phyloP scores from a whole-genome alignment of 1,139 yeast genomes.

The Hansenula sp. region DNA sequence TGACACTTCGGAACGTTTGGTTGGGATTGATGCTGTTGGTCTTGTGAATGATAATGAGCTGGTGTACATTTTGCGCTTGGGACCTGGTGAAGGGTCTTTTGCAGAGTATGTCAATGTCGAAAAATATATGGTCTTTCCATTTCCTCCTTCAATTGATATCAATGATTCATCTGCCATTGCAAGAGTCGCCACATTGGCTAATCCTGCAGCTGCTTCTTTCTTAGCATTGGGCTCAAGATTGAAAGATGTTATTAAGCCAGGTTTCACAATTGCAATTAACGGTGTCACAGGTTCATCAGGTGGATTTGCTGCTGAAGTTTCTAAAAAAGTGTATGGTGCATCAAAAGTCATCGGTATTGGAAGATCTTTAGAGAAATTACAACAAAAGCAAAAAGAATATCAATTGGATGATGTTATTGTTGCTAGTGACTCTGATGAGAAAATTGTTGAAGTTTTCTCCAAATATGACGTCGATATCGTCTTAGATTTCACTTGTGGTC shows the following conservation, averaged over 20 bases:
- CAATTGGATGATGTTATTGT: slow-evolving; percentile 1
- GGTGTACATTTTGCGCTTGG: slow-evolving; percentile 3
- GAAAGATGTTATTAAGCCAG: not conserved
- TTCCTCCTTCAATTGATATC: not conserved
- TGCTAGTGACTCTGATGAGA: not conserved
- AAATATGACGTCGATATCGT: slow-evolving; percentile 6
- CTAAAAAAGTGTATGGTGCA: slow-evolving; percentile 3
- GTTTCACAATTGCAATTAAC: slow-evolving; percentile 4
- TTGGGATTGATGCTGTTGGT: slow-evolving; percentile 14
- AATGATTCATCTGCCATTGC: not conserved
- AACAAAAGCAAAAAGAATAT: not conserved
- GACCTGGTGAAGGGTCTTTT: slow-evolving; percentile 6
- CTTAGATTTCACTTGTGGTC: slow-evolving; percentile 10
- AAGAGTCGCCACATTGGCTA: slow-evolving; percentile 6
- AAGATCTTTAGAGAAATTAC: slow-evolving; percentile 3
- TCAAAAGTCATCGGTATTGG: slow-evolving; percentile 7
- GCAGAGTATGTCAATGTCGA: slow-evolving; percentile 6
- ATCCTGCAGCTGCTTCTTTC: slow-evolving; percentile 8
- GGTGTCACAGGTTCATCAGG: slow-evolving; percentile 11
- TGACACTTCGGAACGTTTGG: not conserved
- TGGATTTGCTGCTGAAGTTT: slow-evolving; percentile 5
- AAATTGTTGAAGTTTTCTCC: not conserved
- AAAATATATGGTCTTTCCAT: not conserved
- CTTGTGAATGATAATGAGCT: not conserved
- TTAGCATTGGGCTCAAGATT: slow-evolving; percentile 6